Evolutionary conservation across 306 rosid species (phyloP).

Genomic region (Rosa persica): DNA sequence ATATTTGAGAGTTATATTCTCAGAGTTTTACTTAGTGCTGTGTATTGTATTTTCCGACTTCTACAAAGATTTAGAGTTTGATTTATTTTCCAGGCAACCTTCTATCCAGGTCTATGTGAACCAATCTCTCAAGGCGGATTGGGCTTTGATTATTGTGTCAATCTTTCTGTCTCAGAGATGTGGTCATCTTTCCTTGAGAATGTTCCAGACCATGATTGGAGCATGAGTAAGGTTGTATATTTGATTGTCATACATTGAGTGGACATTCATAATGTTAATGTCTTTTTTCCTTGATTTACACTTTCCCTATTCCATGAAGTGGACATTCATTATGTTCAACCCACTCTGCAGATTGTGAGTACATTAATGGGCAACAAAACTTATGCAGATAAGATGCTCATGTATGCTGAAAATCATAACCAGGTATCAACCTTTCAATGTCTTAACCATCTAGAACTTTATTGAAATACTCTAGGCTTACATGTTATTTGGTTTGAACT

Average conservation of each 20-base stretch:
- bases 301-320: slow-evolving; percentile 21
- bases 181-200: slow-evolving; percentile 81
- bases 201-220: slow-evolving; percentile 84
- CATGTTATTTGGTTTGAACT: neutral
- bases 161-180: slow-evolving; percentile 79
- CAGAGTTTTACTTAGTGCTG: neutral
- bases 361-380: slow-evolving; percentile 64
- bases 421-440: slow-evolving; percentile 52
- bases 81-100: slow-evolving; percentile 65
- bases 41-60: neutral
- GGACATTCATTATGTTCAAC: slow-evolving; percentile 12
- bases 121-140: slow-evolving; percentile 95
- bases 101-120: slow-evolving; percentile 89
- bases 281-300: slow-evolving; percentile 6
- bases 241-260: slow-evolving; percentile 18
- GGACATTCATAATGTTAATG: slow-evolving; percentile 10
- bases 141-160: slow-evolving; percentile 94
- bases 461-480: neutral
- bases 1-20: neutral
- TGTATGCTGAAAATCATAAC: slow-evolving; percentile 89
- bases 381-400: slow-evolving; percentile 65
- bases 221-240: slow-evolving; percentile 79
- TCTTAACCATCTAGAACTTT: slow-evolving; percentile 5
- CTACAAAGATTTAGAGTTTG: slow-evolving; percentile 4
- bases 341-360: slow-evolving; percentile 61